These are phyloP conservation scores for Trametopsis cervina DNA, from an alignment of 768 basidiomycete species.

Conservation along the genomic window DNA sequence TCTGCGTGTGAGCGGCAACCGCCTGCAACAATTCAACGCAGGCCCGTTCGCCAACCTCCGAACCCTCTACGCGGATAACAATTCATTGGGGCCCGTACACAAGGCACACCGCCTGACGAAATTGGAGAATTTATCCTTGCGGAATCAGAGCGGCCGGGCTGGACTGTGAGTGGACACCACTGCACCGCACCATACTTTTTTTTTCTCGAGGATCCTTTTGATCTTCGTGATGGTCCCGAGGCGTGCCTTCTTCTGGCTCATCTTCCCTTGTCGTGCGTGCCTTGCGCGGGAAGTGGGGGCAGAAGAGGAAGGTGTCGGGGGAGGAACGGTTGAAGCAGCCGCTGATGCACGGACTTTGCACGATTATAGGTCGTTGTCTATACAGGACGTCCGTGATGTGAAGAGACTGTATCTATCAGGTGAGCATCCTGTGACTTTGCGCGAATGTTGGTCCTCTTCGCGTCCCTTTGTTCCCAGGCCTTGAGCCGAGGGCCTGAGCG, in stretches of 20 bases:
- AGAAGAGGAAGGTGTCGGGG: not conserved
- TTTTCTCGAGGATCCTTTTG: slow-evolving; percentile 13
- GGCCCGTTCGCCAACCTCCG: slow-evolving; percentile 63
- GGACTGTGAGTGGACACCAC: slow-evolving; percentile 72
- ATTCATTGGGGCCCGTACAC: slow-evolving; percentile 44
- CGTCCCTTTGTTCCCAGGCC: not conserved
- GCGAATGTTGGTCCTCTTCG: slow-evolving; percentile 2
- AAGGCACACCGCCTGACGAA: slow-evolving; percentile 54
- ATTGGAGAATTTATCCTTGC: slow-evolving; percentile 85
- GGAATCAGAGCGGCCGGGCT: slow-evolving; percentile 71
- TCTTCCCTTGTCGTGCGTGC: not conserved
- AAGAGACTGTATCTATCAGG: slow-evolving; percentile 94
- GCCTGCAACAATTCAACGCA: slow-evolving; percentile 55
- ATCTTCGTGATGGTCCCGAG: too few species aligned
- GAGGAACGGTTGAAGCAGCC: not conserved
- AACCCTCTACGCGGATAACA: slow-evolving; percentile 91
- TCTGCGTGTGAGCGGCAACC: slow-evolving; percentile 80
- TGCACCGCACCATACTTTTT: too few species aligned
- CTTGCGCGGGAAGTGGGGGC: not conserved
- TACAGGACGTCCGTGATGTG: slow-evolving; percentile 79
- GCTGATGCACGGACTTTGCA: too few species aligned
- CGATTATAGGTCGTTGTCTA: slow-evolving; percentile 33
- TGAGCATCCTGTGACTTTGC: slow-evolving; percentile 75
- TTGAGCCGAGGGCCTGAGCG: too few species aligned
- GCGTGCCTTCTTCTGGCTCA: not conserved